phyloP scores from a whole-genome alignment of 805 yeast genomes.

The Wickerhamomyces silvicola region DNA sequence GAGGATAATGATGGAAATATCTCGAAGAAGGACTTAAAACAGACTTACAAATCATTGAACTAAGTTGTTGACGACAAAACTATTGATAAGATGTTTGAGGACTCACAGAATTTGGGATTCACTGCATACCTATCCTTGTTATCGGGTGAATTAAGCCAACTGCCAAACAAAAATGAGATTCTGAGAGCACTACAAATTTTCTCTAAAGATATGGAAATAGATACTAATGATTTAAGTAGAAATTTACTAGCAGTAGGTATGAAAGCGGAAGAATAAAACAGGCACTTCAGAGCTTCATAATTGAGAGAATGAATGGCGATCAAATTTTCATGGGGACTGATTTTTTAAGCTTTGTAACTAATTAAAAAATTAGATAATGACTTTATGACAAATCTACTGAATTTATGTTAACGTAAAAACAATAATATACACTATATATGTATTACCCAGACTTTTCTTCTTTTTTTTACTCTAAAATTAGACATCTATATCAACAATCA shows the following conservation, averaged over 20 bases:
- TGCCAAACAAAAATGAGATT: constrained; percentile 48
- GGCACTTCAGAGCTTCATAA: constrained; percentile 49
- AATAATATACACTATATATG: constrained; percentile 1
- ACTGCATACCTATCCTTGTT: constrained; percentile 60
- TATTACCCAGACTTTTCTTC: constrained; percentile 1
- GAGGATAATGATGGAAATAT: constrained; percentile 72
- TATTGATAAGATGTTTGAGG: constrained; percentile 42
- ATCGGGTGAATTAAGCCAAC: constrained; percentile 45
- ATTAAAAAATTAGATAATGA: constrained; percentile 1
- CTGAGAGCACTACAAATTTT: constrained; percentile 55
- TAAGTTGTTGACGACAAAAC: constrained; percentile 36
- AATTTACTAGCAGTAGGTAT: constrained; percentile 41
- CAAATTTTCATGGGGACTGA: constrained; percentile 53
- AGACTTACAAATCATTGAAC: constrained; percentile 48
- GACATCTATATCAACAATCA: constrained; percentile 67
- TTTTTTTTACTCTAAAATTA: constrained; percentile 25
- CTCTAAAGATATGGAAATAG: constrained; percentile 35
- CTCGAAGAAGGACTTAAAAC: constrained; percentile 46
- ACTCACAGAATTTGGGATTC: constrained; percentile 28
- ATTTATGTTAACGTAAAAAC: not conserved
- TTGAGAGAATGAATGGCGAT: constrained; percentile 49
- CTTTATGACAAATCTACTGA: not conserved
- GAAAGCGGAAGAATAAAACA: constrained; percentile 38
- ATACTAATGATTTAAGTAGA: constrained; percentile 41
- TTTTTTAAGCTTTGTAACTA: constrained; percentile 41